Evolutionary conservation across 306 rosid genomes (phyloP).

Genomic region (Heteromeles arbutifolia): DNA sequence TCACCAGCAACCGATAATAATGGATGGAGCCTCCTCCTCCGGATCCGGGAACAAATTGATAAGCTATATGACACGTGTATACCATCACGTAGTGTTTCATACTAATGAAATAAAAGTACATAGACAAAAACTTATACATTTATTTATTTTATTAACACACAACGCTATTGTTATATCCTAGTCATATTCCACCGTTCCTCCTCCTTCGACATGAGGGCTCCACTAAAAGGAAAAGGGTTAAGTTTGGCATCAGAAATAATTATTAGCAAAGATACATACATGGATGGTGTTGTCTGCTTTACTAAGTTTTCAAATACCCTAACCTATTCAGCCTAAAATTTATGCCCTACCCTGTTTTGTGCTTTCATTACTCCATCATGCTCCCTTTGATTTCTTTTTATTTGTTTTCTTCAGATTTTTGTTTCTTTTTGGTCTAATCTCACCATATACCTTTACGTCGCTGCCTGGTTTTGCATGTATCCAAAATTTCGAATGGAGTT

Average conservation of each 20-base stretch:
- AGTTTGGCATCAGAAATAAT: background rate
- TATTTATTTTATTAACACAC: too few species aligned
- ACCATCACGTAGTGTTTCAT: too few species aligned
- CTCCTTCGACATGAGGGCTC: constrained; percentile 4
- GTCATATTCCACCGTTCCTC: background rate
- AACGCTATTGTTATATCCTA: too few species aligned
- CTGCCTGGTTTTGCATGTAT: background rate
- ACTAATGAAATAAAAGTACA: too few species aligned
- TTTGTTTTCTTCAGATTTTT: background rate
- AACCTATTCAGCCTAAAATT: too few species aligned
- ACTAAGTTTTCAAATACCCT: background rate
- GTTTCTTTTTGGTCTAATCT: background rate
- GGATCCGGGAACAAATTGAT: constrained; percentile 6
- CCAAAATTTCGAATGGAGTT: too few species aligned
- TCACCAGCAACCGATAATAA: background rate
- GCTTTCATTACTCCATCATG: background rate
- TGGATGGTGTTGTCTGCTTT: background rate
- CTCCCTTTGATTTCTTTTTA: background rate
- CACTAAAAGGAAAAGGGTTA: background rate
- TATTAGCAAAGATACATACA: background rate
- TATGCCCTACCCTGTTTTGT: background rate
- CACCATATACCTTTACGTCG: background rate
- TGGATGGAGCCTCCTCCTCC: constrained; percentile 4
- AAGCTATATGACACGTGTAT: background rate
- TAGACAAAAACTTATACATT: too few species aligned